Base-by-base conservation (phyloP, 2,329 filamentous ascomycete genomes). In the Monosporascus sp. region DNA sequence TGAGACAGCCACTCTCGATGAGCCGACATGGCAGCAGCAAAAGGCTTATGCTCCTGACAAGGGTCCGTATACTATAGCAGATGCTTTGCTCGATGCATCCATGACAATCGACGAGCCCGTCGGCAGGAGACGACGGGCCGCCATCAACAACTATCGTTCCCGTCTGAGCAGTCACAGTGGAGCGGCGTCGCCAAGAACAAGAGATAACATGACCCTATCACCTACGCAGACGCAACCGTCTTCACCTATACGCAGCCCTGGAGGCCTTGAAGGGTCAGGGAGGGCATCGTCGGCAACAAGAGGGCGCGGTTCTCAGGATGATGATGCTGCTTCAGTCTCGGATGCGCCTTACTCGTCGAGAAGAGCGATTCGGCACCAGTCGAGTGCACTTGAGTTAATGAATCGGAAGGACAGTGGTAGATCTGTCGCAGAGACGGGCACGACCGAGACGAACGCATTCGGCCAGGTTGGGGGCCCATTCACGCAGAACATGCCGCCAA, bases 21-120 rank as follows among this genome's bases (percentile, higher is more conserved):
- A 73, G 46, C 65, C 70, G 2, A 52, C 63, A 14, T 65, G 65
- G 59, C 56, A 66, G 55, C 55, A 64, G 26, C 63, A 73, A 56
- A 60, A 65, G 43, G 70, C 72, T 17, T 58, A 70, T 11, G 66
- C 67, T 51, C 52, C 40, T 57, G 68, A 54, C 53, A 76, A 67
- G 54, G 74, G 71, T 9, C 81, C 84, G 5, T 88, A 90, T 60
- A 96, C 91, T 0, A 94, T 97, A 60, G 85, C 89, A 3, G 93
- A 97, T 70, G 94, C 94, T 6, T 76, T 97, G 17, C 77, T 96
- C 31, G 94, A 97, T 70, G 94, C 94, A 7, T 95, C 91, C 1
- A 92, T 90, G 73, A 91, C 88, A 0, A 91, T 94, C 57, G 88
- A 93, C 63, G 85, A 88, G 58, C 76, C 84, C 1, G 70, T 81